Evolutionary conservation across 495 filamentous ascomycete species (phyloP), one percentile per base, ranked within the genome.

Genomic region (Xylaria castorea): DNA sequence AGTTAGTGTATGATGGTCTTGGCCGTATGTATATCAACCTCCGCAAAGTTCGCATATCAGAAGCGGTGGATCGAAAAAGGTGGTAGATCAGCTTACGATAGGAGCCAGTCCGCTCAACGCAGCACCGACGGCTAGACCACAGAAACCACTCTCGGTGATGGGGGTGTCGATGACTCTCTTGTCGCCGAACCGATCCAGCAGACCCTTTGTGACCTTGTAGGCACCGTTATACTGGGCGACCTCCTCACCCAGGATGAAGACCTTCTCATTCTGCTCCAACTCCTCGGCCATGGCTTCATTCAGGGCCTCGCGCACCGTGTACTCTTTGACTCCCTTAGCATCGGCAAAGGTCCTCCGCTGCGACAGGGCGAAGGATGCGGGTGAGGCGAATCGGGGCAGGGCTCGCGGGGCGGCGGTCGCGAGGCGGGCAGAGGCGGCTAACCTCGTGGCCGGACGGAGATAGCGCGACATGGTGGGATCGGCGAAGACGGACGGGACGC

Each of bases 181-280:
- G 36, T 97, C 94, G 75, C 96, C 96, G 81, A 99, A 99, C 74
- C 96, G 92, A 83, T 99, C 96, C 77, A 98, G 82, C 63, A 99
- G 88, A 66, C 97, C 97, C 88, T 96, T 97, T 62, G 96, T 98
- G 81, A 99, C 95, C 85, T 99, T 99, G 91, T 99, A 99, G 76
- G 96, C 96, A 87, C 96, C 96, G 82, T 99, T 98, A 85, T 98
- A 99, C 85, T 99, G 96, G 76, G 96, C 96, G 73, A 99, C 97
- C 86, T 99, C 96, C 87, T 99, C 96, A 68, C 96, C 96, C 75
- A 99, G 80, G 75, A 99, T 86, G 86, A 97, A 98, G 72, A 97
- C 94, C 88, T 97, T 98, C 71, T 88, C 85, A 84, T 99, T 97
- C 81, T 83, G 79, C 88, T 98, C 96, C 83, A 99, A 87, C 88